These are phyloP conservation scores for Solanum piurae DNA, from an alignment of 257 asterid species.

Conservation along the genomic window DNA sequence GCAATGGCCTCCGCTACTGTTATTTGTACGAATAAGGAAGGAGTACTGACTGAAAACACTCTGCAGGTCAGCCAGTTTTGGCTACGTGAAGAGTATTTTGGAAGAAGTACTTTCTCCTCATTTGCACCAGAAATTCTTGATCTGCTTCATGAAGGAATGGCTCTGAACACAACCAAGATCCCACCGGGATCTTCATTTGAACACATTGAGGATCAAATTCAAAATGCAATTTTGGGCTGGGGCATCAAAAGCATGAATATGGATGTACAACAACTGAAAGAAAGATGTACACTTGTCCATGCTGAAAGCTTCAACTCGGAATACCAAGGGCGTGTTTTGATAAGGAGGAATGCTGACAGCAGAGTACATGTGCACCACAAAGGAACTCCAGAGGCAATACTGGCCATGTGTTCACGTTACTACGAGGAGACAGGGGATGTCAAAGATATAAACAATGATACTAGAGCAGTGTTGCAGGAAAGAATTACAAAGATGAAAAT, in stretches of 20 bases:
- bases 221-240: conserved; percentile 49
- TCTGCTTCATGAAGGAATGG: conserved; percentile 32
- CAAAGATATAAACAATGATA: conserved; percentile 11
- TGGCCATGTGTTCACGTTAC: conserved; percentile 36
- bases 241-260: conserved; percentile 25
- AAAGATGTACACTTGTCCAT: conserved; percentile 12
- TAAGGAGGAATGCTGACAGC: conserved; percentile 5
- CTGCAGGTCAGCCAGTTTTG: conserved; percentile 37
- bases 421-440: conserved; percentile 24
- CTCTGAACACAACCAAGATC: conserved; percentile 28
- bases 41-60: conserved; percentile 34
- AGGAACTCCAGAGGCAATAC: conserved; percentile 52
- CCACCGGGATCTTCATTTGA: conserved; percentile 16
- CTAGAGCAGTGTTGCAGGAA: conserved; percentile 15
- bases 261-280: conserved; percentile 26
- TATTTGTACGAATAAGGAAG: conserved; percentile 55
- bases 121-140: conserved; percentile 17
- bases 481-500: conserved; percentile 43
- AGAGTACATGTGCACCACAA: conserved; percentile 33
- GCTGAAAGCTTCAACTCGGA: conserved; percentile 35
- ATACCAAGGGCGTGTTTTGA: conserved; percentile 27
- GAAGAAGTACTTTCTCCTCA: not conserved
- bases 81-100: conserved; percentile 19
- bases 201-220: conserved; percentile 34
- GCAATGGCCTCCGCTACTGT: conserved; percentile 60